Base-by-base conservation (phyloP, 192 early-diverging fungal genomes). In the Diversispora eburnea region DNA sequence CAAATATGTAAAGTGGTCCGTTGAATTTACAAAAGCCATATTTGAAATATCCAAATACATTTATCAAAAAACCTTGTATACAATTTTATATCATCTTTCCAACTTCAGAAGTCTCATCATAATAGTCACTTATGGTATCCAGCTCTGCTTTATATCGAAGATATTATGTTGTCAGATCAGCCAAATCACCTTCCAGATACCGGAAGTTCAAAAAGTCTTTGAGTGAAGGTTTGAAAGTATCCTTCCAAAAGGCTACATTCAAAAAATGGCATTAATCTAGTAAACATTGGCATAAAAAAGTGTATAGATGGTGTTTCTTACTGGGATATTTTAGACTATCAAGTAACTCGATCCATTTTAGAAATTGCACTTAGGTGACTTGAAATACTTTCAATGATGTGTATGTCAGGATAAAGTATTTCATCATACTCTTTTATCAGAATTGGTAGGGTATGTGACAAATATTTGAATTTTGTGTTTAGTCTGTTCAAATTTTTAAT, bases 141-240 rank as follows among this genome's bases (percentile, higher is more conserved):
- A 68, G 22, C 33, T 68, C 67, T n/a, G 5, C 2, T 22, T 54
- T 4, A 39, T 54, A 68, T 0, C 9, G 48, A 39, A 13, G 13
- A 3, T 68, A 49, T 5, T 68, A 48, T 12, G 22, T 68, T 12
- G 20, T 22, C 52, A 33, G 13, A n/a, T 68, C 52, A 33, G 19
- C 6, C 17, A 68, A 54, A 39, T 68, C 48, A 55, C 67, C 67
- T 51, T 39, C 9, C n/a, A 33, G 25, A 15, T 22, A 22, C 25
- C 67, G 49, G 48, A 68, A 68, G 49, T 68, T 22, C 17, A 68
- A 55, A 39, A 68, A 68, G 7, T 68, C 52, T 25, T 8, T 68
- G 2, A 68, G 67, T 39, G 67, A 68, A 54, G 67, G 67, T 12
- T 51, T 22, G 0, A 39, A 4, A 39, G 7, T 68, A 39, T 49